Evolutionary conservation across 1,139 yeast genomes (phyloP), one percentile per base, ranked within the genome.

Genomic region (Yamadazyma friedrichii): DNA sequence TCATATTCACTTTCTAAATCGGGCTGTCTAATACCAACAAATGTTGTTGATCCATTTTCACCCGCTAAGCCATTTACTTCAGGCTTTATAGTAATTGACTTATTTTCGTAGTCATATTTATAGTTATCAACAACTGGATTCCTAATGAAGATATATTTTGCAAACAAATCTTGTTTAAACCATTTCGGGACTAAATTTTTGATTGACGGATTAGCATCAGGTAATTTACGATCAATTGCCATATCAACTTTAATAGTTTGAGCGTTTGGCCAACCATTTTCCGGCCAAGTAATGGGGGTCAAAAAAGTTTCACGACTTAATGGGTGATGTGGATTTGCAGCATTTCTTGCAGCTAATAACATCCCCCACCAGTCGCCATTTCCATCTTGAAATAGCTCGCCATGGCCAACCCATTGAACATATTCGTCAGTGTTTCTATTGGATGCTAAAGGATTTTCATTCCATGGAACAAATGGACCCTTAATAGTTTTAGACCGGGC

Each of bases 331-430:
- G 24, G 11, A 13, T 31, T 41, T 2, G 12, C 16, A 6, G 33
- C 44, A 27, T 41, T 41, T 36, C 46, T 33, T 12, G 36, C 36
- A 10, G 46, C 46, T 15, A 43, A 39, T 26, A 41, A 26, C 25
- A 38, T 9, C 3, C 39, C 46, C 46, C 46, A 43, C 39, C 42
- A 43, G 6, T 42, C 41, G 12, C 42, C 46, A 4, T 39, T 10
- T 3, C 17, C 25, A 27, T 43, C 46, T 26, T 38, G 38, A 22
- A 43, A 36, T 11, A 43, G 26, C 15, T 43, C 46, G 4, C 46
- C 46, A 43, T 43, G 46, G 2, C 46, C 46, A 10, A 43, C 43
- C 46, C 46, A 43, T 37, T 43, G 46, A 34, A 43, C 44, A 15
- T 43, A 43, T 36, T 43, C 42, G 15, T 33, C 25, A 4, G 35